Evolutionary conservation across 2,329 filamentous ascomycete genomes (phyloP).

Genomic region (Neofusicoccum ribis): DNA sequence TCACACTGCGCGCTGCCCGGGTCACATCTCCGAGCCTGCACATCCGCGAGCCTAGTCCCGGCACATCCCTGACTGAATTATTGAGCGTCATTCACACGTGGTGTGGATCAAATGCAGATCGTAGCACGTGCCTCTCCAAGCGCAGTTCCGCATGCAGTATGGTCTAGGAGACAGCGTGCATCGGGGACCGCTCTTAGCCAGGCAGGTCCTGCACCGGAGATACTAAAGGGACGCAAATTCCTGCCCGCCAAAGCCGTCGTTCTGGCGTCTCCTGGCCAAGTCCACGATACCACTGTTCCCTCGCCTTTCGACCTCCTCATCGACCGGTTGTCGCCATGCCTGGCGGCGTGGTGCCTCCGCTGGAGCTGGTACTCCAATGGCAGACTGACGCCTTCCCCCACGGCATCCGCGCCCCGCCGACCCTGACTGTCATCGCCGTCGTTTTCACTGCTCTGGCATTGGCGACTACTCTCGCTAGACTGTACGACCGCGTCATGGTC

Average conservation of each 20-base stretch:
- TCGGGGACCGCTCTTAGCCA: background rate
- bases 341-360: conserved; percentile 14
- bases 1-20: background rate
- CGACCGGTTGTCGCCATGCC: background rate
- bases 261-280: background rate
- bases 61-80: background rate
- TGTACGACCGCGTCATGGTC: conserved; percentile 1
- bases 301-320: background rate
- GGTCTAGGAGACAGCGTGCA: background rate
- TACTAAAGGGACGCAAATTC: background rate
- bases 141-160: background rate
- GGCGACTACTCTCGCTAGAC: background rate
- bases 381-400: conserved; percentile 17
- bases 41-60: background rate
- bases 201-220: background rate
- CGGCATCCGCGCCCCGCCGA: background rate
- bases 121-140: background rate
- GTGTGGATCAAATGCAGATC: background rate
- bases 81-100: background rate
- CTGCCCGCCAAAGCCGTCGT: background rate
- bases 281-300: too few relatives aligned
- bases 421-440: background rate
- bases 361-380: conserved; percentile 4
- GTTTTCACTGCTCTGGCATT: background rate
- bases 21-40: background rate